Base-by-base conservation (phyloP, 2,329 filamentous ascomycete species). In the Talaromyces sp. region DNA sequence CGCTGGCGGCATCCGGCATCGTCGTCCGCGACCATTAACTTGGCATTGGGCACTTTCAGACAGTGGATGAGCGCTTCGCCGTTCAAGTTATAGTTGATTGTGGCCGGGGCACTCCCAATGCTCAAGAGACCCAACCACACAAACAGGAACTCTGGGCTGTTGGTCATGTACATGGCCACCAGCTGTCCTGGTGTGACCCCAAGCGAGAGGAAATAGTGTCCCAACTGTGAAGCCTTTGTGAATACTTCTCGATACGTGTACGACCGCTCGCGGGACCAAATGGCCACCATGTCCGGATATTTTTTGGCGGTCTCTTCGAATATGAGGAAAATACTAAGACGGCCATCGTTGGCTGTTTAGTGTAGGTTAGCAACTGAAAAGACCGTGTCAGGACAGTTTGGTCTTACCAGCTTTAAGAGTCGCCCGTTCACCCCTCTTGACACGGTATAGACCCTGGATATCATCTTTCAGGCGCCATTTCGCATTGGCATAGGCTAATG, bases 41-140 rank as follows among this genome's bases (percentile, higher is more conserved):
- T 80, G 3, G 84, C 79, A 3, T 79, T 79, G 54, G 82, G 83
- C 57, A 88, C 79, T 62, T 78, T 80, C 38, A 90, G 69, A 58
- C 86, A 90, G 71, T 90, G 87, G 52, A 89, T 67, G 64, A 91
- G 72, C 1, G 86, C 83, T 64, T 86, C 81, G 0, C 83, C 85
- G 8, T 81, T 78, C 8, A 91, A 75, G 67, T 90, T 87, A 69
- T 87, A 85, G 70, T 91, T 91, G 70, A 91, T 87, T 72, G 88
- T 81, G 0, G 88, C 87, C 0, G 88, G 88, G 0, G 85, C 86
- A 14, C 85, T 85, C 3, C 88, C 88, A 59, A 90, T 83, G 10
- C 84, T 81, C 79, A 83, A 83, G 3, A 87, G 74, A 0, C 83
- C 88, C 46, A 90, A 68, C 83, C 87, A 88, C 3, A 82, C 81